Base-by-base conservation (phyloP, 306 rosid genomes). In the Trifolium pratense region DNA sequence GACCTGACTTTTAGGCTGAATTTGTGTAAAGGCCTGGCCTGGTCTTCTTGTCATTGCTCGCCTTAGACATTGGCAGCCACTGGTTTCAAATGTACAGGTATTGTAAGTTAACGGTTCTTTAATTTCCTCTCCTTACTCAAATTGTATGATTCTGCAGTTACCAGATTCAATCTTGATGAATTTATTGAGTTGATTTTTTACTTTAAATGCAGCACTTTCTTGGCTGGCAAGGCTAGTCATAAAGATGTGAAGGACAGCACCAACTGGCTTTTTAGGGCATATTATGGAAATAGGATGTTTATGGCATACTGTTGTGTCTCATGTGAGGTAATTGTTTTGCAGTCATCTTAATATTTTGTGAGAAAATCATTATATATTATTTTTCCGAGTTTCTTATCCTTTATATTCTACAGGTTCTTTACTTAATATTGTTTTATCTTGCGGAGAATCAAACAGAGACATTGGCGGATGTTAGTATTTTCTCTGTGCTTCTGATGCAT, bases 81-180 rank as follows among this genome's bases (percentile, higher is more conserved):
- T 94, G 99, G 99, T 77, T 94, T 67, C 99, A 94, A 85, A 91
- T 91, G 99, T 91, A 91, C 91, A 94, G 99, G 99, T 94, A 71
- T 18, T 71, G 56, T 4, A 37, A 77, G 61, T 25, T 21, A 64
- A 64, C 32, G 18, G 31, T 34, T 51, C 36, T 48, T 64, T n/a
- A n/a, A n/a, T n/a, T 73, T 14, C 20, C 37, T 12, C 59, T 61
- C 74, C 9, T 34, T 62, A 42, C 16, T 37, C 31, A 66, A 45
- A 31, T 57, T 18, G 20, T 48, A 66, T 64, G 58, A 48, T 58
- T 52, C 56, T 66, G 17, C n/a, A 36, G 68, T 56, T 68, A 11
- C 53, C 32, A 31, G 66, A 52, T 78, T 68, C 45, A 25, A 23
- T 61, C 65, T 78, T 57, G 36, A 70, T 75, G 37, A 64, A 68